phyloP scores from a whole-genome alignment of 2,329 filamentous ascomycete genomes.

The Fusarium equiseti region DNA sequence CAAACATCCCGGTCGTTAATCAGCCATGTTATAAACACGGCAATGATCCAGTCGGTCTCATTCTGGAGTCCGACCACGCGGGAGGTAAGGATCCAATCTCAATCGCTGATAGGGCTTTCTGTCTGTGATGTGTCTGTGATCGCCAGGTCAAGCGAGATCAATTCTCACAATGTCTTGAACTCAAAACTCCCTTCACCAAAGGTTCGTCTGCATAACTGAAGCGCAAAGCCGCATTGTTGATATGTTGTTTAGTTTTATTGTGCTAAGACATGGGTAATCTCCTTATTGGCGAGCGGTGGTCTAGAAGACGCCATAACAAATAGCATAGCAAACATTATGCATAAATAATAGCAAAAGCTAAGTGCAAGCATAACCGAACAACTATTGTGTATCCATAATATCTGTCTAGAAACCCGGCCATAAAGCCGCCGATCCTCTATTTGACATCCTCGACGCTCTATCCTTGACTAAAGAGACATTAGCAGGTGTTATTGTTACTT shows the following conservation, averaged over 20 bases:
- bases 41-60: not conserved
- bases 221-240: not conserved
- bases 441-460: not conserved
- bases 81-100: not conserved
- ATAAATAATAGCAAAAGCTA: not conserved
- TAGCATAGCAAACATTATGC: not conserved
- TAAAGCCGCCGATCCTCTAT: not conserved
- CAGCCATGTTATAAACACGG: constrained; percentile 6
- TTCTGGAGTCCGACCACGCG: not conserved
- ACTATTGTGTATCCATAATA: not conserved
- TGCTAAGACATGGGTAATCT: constrained; percentile 6
- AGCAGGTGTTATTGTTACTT: not conserved
- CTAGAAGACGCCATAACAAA: not conserved
- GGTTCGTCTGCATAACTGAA: not conserved
- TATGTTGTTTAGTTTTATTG: not conserved
- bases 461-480: constrained; percentile 27
- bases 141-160: not conserved
- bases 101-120: not conserved
- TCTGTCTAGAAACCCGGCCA: not conserved
- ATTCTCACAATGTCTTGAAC: not conserved
- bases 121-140: not conserved
- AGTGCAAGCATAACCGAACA: not conserved
- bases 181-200: not conserved
- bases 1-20: constrained; percentile 23
- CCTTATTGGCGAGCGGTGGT: not conserved